Evolutionary conservation across 2,329 filamentous ascomycete species (phyloP), one percentile per base, ranked within the genome.

Genomic region (Tolypocladium cylindrosporum): DNA sequence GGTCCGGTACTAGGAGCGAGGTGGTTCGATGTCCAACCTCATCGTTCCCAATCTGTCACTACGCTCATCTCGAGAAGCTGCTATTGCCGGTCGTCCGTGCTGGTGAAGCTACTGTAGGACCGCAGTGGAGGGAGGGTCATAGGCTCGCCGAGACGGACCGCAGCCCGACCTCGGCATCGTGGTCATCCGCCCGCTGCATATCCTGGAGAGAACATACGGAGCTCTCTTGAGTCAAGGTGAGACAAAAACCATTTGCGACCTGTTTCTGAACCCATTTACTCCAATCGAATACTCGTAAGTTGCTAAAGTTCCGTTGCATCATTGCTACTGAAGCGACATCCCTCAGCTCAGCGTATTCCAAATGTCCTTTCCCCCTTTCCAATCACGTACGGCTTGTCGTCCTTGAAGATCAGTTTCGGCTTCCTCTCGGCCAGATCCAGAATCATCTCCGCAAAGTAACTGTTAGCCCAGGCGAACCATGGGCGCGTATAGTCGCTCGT

Each of bases 381-480:
- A 41, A 61, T 48, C 27, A 59, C 50, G 21, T 62, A 63, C 16
- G 60, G 57, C n/a, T 43, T 52, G 14, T 59, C 40, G 19, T 60
- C 54, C 41, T 68, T 65, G 11, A 75, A 59, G 48, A 96, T 79
- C 62, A 96, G 70, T 71, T 91, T 81, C 3, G 92, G 92, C 72
- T 93, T 94, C 69, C 91, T 77, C 69, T 86, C 85, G 1, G 90
- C 91, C 51, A 96, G 69, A 74, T 96, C 89, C 50, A 96, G 75
- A 11, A 76, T 63, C 65, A 76, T 65, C 65, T 76, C 74, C 1
- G 74, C 74, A 65, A 76, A 72, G 60, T 74, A 65, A 24, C 74
- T 74, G 48, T 76, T 76, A 2, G 73, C 74, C 74, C 74, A 75
- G 0, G 73, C 74, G 55, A 75, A 77, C 77, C 77, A 79, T 27